These are phyloP conservation scores for Pleurotus tuoliensis DNA, from an alignment of 768 basidiomycete species.

Conservation along the genomic window DNA sequence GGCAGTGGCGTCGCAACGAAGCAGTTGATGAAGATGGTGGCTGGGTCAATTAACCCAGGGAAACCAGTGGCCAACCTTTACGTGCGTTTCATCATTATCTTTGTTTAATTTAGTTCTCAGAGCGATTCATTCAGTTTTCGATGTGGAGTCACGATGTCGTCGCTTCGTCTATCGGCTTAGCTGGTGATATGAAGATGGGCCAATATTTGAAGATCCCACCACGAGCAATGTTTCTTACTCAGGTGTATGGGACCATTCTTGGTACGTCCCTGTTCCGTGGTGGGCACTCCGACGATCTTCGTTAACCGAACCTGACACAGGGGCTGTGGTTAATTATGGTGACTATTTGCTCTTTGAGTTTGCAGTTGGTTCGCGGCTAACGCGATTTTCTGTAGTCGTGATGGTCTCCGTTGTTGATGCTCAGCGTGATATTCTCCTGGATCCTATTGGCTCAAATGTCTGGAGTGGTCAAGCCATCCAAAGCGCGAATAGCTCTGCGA, in stretches of 20 bases:
- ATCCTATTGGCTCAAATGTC: slow-evolving; percentile 52
- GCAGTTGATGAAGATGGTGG: slow-evolving; percentile 63
- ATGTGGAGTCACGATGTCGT: slow-evolving; percentile 68
- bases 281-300: too few relatives aligned
- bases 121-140: slow-evolving; percentile 41
- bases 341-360: background rate
- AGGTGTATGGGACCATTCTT: slow-evolving; percentile 60
- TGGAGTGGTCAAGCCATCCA: slow-evolving; percentile 56
- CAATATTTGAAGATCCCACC: slow-evolving; percentile 7
- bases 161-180: slow-evolving; percentile 46
- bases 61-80: slow-evolving; percentile 69
- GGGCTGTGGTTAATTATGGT: slow-evolving; percentile 37
- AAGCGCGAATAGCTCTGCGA: slow-evolving; percentile 50
- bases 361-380: too few relatives aligned
- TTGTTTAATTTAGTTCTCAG: background rate
- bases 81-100: slow-evolving; percentile 26
- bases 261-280: slow-evolving; percentile 22
- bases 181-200: slow-evolving; percentile 66
- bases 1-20: slow-evolving; percentile 58
- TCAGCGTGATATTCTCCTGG: slow-evolving; percentile 51
- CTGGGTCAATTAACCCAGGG: slow-evolving; percentile 55
- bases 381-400: slow-evolving; percentile 35
- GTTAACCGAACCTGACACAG: slow-evolving; percentile 13
- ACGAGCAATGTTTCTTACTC: slow-evolving; percentile 33
- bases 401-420: slow-evolving; percentile 51